Evolutionary conservation across 495 filamentous ascomycete species (phyloP).

Genomic region (Lophiotrema nucula): DNA sequence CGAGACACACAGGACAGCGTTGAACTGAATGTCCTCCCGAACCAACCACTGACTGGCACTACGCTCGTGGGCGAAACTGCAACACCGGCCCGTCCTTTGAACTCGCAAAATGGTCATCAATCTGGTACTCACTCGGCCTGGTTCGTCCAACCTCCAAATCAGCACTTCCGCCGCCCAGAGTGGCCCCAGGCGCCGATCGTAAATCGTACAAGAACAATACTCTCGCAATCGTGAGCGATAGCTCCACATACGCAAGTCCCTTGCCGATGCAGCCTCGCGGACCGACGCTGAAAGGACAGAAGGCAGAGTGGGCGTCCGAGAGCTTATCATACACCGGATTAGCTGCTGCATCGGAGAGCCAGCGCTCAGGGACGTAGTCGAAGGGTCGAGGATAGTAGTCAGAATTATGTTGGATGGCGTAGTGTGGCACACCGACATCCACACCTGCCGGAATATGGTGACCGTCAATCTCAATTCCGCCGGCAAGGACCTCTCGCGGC

Average conservation of each 20-base stretch:
- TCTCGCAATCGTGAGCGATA: slow-evolving; percentile 32
- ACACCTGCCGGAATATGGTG: slow-evolving; percentile 53
- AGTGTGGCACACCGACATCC: slow-evolving; percentile 32
- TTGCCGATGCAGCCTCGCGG: slow-evolving; percentile 37
- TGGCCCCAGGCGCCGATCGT: slow-evolving; percentile 16
- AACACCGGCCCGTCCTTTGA: slow-evolving; percentile 57
- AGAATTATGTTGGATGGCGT: slow-evolving; percentile 34
- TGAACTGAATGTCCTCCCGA: too few species aligned
- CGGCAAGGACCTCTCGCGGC: slow-evolving; percentile 60
- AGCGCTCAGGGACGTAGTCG: slow-evolving; percentile 33
- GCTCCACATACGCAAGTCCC: slow-evolving; percentile 35
- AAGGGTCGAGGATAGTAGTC: slow-evolving; percentile 34
- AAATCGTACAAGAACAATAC: slow-evolving; percentile 34
- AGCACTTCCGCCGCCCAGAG: slow-evolving; percentile 40
- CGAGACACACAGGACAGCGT: too few species aligned
- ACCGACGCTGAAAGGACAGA: slow-evolving; percentile 37
- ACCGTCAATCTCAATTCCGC: slow-evolving; percentile 57
- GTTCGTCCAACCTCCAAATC: slow-evolving; percentile 42
- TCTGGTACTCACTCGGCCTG: slow-evolving; percentile 52
- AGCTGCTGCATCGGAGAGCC: slow-evolving; percentile 21
- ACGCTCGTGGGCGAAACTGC: slow-evolving; percentile 50
- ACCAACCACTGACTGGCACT: too few species aligned
- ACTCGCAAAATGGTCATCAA: slow-evolving; percentile 59
- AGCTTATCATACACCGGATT: slow-evolving; percentile 16
- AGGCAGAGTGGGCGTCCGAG: slow-evolving; percentile 24